phyloP scores from a whole-genome alignment of 78 protist species.

The Protostelium mycophagum region DNA sequence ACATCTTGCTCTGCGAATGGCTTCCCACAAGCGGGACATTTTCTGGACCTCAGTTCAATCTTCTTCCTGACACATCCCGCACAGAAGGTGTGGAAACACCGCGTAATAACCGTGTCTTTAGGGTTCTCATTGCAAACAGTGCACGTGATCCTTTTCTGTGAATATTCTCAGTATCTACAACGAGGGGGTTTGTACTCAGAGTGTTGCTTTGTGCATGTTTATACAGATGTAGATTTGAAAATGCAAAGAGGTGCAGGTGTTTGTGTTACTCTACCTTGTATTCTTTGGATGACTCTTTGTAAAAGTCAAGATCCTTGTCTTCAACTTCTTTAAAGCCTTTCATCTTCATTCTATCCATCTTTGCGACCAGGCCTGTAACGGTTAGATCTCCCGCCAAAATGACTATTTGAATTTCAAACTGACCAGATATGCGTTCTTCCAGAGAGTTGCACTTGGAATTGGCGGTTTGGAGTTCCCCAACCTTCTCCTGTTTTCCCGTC shows the following conservation, averaged over 20 bases:
- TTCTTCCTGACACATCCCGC: slow-evolving; percentile 46
- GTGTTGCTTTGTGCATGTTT: slow-evolving; percentile 9
- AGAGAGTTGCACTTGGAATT: background rate
- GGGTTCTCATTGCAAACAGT: slow-evolving; percentile 57
- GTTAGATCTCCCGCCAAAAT: too few relatives aligned
- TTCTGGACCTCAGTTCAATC: slow-evolving; percentile 53
- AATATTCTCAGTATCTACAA: too few relatives aligned
- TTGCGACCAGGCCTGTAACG: background rate
- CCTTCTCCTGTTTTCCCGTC: background rate
- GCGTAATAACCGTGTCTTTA: slow-evolving; percentile 52
- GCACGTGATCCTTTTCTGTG: slow-evolving; percentile 38
- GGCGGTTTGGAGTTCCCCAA: background rate
- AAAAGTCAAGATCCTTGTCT: background rate
- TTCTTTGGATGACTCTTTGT: slow-evolving; percentile 31
- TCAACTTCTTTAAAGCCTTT: background rate
- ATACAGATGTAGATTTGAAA: background rate
- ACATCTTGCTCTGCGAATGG: slow-evolving; percentile 51
- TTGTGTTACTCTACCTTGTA: slow-evolving; percentile 38
- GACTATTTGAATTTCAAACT: too few relatives aligned
- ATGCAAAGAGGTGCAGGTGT: slow-evolving; percentile 16
- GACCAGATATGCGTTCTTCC: background rate
- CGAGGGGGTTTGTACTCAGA: slow-evolving; percentile 23
- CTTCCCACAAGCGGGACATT: slow-evolving; percentile 52
- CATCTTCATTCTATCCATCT: background rate
- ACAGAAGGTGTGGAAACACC: slow-evolving; percentile 62